Conservation (phyloP, 768 basidiomycete genomes). For the Mycena amicta region DNA sequence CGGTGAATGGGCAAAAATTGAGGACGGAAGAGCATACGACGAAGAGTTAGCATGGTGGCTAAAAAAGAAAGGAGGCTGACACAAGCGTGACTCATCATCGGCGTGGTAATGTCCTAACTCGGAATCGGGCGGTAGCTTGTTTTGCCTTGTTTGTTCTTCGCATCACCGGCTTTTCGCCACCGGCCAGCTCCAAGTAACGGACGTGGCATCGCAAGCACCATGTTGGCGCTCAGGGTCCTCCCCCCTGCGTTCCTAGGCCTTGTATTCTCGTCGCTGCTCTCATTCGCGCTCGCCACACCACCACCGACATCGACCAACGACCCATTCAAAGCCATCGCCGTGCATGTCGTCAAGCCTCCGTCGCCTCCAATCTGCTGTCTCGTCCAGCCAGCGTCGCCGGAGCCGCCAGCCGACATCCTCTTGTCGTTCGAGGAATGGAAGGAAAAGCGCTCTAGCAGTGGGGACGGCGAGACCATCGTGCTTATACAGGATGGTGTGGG, state of each 20-base stretch:
- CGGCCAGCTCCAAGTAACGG: no score
- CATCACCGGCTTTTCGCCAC: neutral
- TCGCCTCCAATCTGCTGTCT: constrained; percentile 72
- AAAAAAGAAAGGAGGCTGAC: no score
- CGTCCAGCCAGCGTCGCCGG: constrained; percentile 50
- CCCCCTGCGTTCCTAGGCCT: neutral
- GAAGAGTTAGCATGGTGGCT: no score
- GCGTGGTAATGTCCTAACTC: neutral
- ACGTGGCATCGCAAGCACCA: neutral
- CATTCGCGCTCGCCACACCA: neutral
- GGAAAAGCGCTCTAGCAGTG: constrained; percentile 40
- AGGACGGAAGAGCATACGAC: no score
- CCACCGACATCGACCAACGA: constrained; percentile 41
- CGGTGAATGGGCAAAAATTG: no score
- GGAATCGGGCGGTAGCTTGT: neutral
- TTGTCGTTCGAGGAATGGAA: constrained; percentile 92
- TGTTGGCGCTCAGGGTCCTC: neutral
- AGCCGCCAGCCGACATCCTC: constrained; percentile 59
- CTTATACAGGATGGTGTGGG: neutral
- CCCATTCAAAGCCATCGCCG: constrained; percentile 60
- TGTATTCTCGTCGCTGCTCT: neutral
- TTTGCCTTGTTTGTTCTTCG: neutral
- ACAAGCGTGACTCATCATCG: no score
- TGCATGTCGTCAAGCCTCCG: constrained; percentile 49
- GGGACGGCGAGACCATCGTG: neutral